Conservation (phyloP, 73 alveolate genomes). For the Paramecium biaurelia region DNA sequence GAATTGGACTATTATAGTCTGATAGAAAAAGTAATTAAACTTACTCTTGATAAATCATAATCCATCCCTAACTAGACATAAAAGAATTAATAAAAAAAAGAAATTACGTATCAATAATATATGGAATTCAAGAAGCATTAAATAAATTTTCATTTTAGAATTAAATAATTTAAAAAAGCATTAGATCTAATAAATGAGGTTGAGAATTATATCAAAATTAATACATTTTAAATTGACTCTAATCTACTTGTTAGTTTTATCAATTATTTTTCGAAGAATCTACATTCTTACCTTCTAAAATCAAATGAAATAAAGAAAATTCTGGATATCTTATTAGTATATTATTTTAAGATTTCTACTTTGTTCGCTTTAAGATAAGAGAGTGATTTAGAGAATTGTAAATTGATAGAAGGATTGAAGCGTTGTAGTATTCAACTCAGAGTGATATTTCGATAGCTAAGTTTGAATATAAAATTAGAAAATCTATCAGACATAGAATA, state of each 20-base stretch:
- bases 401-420: background rate
- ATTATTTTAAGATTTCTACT: background rate
- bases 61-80: no score
- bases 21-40: background rate
- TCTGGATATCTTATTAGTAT: background rate
- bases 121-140: background rate
- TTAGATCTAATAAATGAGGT: background rate
- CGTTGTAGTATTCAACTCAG: background rate
- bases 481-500: background rate
- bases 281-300: background rate
- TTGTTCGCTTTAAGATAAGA: background rate
- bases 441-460: background rate
- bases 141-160: background rate
- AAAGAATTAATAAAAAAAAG: background rate
- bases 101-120: background rate
- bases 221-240: background rate
- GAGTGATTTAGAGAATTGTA: background rate
- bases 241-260: background rate
- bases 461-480: background rate
- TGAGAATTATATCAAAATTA: background rate
- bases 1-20: background rate
- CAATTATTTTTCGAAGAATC: background rate
- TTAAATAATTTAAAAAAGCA: background rate
- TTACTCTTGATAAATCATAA: no score
- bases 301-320: background rate